Evolutionary conservation across 1,284 basidiomycete genomes (phyloP), one percentile per base, ranked within the genome.

Genomic region (Kalmanozyma brasiliensis): DNA sequence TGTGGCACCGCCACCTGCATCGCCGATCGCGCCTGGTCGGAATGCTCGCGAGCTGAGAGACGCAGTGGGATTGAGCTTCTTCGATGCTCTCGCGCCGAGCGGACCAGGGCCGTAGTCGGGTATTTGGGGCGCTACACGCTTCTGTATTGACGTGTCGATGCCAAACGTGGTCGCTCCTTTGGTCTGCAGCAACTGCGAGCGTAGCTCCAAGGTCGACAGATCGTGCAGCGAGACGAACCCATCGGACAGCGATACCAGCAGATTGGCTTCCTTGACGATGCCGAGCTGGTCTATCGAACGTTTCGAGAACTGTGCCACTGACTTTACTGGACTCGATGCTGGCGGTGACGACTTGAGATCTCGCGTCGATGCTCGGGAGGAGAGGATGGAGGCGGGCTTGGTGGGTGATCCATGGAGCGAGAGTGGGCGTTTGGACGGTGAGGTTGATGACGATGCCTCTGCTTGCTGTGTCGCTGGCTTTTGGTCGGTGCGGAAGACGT

Each of bases 281-380:
- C 89, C 91, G 6, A 97, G 84, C 78, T 93, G 92, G 56, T 97
- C 93, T 37, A 98, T 91, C 11, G 90, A 85, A 71, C 87, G 87
- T 67, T 88, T 86, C 13, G 86, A 84, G 29, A 94, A 82, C 5
- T 82, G 84, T 62, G 51, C 14, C 26, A 41, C 38, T 9, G 46
- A 43, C 30, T 74, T 63, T 9, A 57, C 24, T 9, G 64, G 69
- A 8, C 38, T 38, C 4, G 63, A 62, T 22, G 45, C 16, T 16
- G 60, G 35, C 8, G 23, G 22, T 11, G 52, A 23, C 10, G 43
- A 33, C 17, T 34, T 52, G 10, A 30, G 11, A 2, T 49, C 34
- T 33, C 38, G 16, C 6, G 30, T 30, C 2, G 55, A 37, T 17
- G 49, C 35, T 1, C 43, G 55, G 10, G 61, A 49, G 24, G 62